Conservation (phyloP, 2,329 filamentous ascomycete genomes). For the Lecanicillium sp. region DNA sequence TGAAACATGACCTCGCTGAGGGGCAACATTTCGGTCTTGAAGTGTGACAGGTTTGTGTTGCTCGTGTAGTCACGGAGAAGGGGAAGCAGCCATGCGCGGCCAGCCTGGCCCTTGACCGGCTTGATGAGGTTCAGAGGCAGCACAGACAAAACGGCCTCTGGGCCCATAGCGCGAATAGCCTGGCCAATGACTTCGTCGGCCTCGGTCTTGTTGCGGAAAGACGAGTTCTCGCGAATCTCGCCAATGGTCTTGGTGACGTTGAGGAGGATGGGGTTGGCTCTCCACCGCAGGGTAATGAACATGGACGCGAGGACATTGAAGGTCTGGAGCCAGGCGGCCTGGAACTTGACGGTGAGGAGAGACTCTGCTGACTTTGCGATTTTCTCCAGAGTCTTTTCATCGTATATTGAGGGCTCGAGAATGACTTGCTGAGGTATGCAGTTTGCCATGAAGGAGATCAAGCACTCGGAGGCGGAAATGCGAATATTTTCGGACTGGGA, state of each 20-base stretch:
- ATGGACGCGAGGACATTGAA: slow-evolving; percentile 83
- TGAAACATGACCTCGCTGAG: slow-evolving; percentile 88
- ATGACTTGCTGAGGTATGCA: slow-evolving; percentile 80
- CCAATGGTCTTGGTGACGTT: slow-evolving; percentile 74
- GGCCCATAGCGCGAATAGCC: slow-evolving; percentile 84
- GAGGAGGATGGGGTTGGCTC: slow-evolving; percentile 68
- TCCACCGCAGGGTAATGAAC: slow-evolving; percentile 83
- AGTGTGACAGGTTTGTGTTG: slow-evolving; percentile 82
- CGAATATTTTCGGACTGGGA: slow-evolving; percentile 90
- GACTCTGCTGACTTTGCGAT: slow-evolving; percentile 65
- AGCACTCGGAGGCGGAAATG: slow-evolving; percentile 86
- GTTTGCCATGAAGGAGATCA: slow-evolving; percentile 88
- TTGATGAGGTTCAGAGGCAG: slow-evolving; percentile 80
- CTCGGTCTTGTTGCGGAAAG: slow-evolving; percentile 90
- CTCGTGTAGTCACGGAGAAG: slow-evolving; percentile 82
- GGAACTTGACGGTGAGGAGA: slow-evolving; percentile 82
- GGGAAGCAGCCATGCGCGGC: slow-evolving; percentile 90
- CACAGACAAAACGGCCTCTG: slow-evolving; percentile 71
- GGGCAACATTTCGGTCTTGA: slow-evolving; percentile 78
- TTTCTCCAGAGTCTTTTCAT: slow-evolving; percentile 83
- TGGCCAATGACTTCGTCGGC: slow-evolving; percentile 85
- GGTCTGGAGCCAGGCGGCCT: slow-evolving; percentile 89
- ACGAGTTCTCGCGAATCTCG: slow-evolving; percentile 78
- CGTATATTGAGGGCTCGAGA: slow-evolving; percentile 81
- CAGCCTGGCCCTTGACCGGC: slow-evolving; percentile 68